Percentiles rank a stretch among this genome's conserved stretches.
These are phyloP conservation scores for Pistacia atlantica DNA, from an alignment of 345 rosid genomes.

Conservation along the genomic window DNA sequence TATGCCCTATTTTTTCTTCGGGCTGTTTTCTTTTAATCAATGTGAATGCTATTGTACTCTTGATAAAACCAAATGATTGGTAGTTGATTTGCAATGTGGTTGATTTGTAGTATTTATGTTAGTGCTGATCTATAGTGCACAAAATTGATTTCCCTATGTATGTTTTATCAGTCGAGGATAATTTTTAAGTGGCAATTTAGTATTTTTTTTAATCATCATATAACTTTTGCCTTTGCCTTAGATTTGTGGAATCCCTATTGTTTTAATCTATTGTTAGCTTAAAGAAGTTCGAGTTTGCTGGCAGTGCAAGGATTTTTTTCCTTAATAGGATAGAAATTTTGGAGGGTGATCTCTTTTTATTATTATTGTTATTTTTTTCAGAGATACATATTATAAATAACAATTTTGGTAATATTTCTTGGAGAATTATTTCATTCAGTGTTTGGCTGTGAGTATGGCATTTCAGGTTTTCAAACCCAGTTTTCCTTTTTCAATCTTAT, in stretches of 20 bases:
- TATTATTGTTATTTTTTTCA: too few relatives aligned
- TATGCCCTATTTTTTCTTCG: neutral
- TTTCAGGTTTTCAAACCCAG: neutral
- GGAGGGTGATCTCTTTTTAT: neutral
- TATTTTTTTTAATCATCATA: neutral
- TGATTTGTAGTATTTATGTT: neutral
- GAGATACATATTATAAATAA: neutral
- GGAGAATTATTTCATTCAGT: neutral
- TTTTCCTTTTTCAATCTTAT: neutral
- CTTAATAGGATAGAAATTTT: neutral
- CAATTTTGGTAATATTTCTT: neutral
- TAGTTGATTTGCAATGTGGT: too few relatives aligned
- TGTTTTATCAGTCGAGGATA: neutral
- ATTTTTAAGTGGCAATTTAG: neutral
- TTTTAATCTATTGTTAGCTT: neutral
- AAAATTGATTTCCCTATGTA: neutral
- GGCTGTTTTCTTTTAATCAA: neutral
- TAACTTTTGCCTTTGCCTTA: neutral
- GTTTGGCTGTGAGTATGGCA: neutral
- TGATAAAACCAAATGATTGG: too few relatives aligned
- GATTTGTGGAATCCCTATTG: neutral
- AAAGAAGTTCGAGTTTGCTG: neutral
- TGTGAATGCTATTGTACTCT: neutral
- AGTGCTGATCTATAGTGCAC: neutral
- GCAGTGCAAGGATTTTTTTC: neutral